Evolutionary conservation across 768 basidiomycete genomes (phyloP), one percentile per base, ranked within the genome.

Genomic region (Polyporus arcularius): DNA sequence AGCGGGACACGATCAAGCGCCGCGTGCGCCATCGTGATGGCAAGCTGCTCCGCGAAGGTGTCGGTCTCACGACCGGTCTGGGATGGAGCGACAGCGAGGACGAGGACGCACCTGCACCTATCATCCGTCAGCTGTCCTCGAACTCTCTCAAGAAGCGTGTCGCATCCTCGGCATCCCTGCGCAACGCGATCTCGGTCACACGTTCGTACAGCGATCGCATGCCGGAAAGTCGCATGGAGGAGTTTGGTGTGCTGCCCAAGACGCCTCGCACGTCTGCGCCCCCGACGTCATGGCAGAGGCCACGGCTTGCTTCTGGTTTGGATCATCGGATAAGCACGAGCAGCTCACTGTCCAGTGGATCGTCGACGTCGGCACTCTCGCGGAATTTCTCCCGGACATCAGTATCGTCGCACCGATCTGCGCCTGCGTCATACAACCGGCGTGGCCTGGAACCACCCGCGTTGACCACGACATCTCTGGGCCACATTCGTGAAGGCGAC

Each of bases 41-140:
- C n/a, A 62, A 63, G 43, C 61, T 77, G 4, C 67, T 79, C 4
- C 63, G 72, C 0, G 77, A 72, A 10, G 77, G 77, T 9, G 69
- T 78, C 18, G 77, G 77, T 4, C 68, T 79, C 26, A 79, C 77
- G 8, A 79, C 77, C 11, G 77, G 77, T 1, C 67, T 79, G 11
- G 77, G 77, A 1, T 79, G 77, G 77, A 77, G 76, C 49, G 77
- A 79, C 63, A 73, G 76, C 62, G 77, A 78, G 65, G 77, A 78
- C 63, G 77, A 78, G 58, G 77, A 75, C 53, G 75, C 77, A 10
- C 77, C 76, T 9, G 74, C 74, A 1, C 71, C 74, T 28, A 70
- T 78, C 31, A 76, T 77, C 15, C 68, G 65, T 28, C 72, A 73
- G 5, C 64, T 78, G 6, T 77, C 76, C 60, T 40, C 58, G 69